Base-by-base conservation (phyloP, 768 basidiomycete species). In the Rhodotorula babjevae region DNA sequence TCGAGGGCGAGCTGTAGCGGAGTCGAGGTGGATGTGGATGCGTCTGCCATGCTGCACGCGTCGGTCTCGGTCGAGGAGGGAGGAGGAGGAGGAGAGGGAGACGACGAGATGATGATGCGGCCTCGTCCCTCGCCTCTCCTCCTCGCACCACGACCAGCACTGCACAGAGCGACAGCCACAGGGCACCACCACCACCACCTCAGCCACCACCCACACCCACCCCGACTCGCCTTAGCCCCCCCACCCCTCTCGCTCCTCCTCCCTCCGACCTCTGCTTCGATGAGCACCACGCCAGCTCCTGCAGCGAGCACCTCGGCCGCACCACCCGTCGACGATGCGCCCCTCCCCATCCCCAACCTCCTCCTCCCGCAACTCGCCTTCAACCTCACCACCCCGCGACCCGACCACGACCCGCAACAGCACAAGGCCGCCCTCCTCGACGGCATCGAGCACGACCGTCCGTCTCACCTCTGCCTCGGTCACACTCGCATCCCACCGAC, bases 321-420 rank as follows among this genome's bases (percentile, higher is more conserved):
- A 14, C 29, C 42, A 6, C 55, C 57, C 44, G 42, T 52, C 7
- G 82, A 95, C 81, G 91, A 94, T 74, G 82, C 86, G 23, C 87
- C 93, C 5, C 85, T 91, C 52, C 92, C 92, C 0, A 89, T 91
- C 72, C 94, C 93, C 33, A 94, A 96, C 80, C 87, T 93, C 67
- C 83, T 84, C 19, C 85, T 95, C 27, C 85, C 93, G 1, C 90
- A 95, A 77, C 86, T 89, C 78, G 83, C 89, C 21, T 96, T 91
- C 77, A 85, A 86, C 18, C 84, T 97, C 9, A 85, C 87, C 29
- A 84, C 87, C 0, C 82, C 84, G 2, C 84, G 93, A 50, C 79
- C 83, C 0, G 14, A 36, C 15, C 12, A 59, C 21, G 16, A 64
- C 19, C n/a, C 93, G 76, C 85, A 87, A 11, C 82, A 86, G 85